Base-by-base conservation (phyloP, 495 filamentous ascomycete species). In the Pyrenula massariospora region DNA sequence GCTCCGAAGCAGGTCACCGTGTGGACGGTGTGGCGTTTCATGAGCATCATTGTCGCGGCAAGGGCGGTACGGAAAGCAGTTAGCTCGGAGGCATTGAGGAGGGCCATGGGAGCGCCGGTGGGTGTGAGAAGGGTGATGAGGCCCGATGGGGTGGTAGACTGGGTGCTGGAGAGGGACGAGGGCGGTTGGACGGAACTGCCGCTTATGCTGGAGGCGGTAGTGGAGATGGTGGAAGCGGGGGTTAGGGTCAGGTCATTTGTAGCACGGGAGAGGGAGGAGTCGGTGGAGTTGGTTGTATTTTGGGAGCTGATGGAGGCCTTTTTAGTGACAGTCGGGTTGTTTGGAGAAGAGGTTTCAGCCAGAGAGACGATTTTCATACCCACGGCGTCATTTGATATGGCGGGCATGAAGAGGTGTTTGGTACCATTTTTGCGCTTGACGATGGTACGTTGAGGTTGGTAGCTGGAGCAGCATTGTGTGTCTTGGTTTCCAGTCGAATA, bases 1-100 rank as follows among this genome's bases (percentile, higher is more conserved):
- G 86, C 82, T n/a, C 92, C 93, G 65, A 98, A 96, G 53, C 95
- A 85, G 24, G 84, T 79, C 1, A 95, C 59, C 11, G 84, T 89
- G 60, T 84, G 81, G 24, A 92, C 82, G 51, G 76, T 71, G 48
- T 76, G 70, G 53, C 93, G 87, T 60, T 81, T 84, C 53, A 75
- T 78, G 52, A 96, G 79, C 0, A 95, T 75, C 65, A 88, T 81
- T 21, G 85, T 79, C 1, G 88, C 84, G 0, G 86, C 84, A 25
- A 97, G 78, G 0, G 93, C 92, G 2, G 93, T 97, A 57, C 93
- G 88, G 72, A 96, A 98, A 10, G 89, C 89, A 1, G 93, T 97
- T 12, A 97, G 66, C 56, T 91, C 88, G 65, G 84, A 80, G 20
- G 92, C 93, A 63, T 90, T 87, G 49, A 98, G 74, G 57, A 97